phyloP scores from a whole-genome alignment of 208 protist species.

The Kentomonas sorsogonicus region DNA sequence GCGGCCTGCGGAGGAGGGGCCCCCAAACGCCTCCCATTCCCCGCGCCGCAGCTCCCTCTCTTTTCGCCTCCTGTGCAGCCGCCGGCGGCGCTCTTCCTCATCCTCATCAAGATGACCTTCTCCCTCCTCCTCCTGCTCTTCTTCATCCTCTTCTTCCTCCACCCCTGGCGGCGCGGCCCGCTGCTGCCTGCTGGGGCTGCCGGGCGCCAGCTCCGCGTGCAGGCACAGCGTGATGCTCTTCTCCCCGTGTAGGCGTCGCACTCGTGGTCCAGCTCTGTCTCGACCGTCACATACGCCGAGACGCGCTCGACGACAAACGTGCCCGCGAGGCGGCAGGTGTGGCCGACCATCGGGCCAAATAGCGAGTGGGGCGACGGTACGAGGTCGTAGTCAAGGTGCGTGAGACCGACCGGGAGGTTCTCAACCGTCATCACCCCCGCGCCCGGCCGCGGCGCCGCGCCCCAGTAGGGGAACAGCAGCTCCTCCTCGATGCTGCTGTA shows the following conservation, averaged over 20 bases:
- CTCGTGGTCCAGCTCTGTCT: conserved; percentile 75
- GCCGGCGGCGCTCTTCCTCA: too few species aligned
- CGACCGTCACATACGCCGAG: conserved; percentile 61
- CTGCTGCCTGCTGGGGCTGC: not conserved
- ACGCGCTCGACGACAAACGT: conserved; percentile 70
- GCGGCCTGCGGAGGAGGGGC: not conserved
- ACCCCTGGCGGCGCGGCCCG: not conserved
- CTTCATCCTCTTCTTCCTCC: too few species aligned
- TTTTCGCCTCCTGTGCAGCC: too few species aligned
- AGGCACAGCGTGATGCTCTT: conserved; percentile 72
- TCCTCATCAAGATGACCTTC: too few species aligned
- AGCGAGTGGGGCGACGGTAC: conserved; percentile 46
- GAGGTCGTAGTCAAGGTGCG: conserved; percentile 62
- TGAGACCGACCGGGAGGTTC: conserved; percentile 53
- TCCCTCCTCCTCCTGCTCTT: too few species aligned
- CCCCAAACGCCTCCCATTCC: too few species aligned
- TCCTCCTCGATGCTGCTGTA: conserved; percentile 6
- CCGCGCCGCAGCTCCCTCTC: too few species aligned
- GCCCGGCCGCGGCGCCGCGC: conserved; percentile 27
- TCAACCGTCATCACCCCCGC: conserved; percentile 35
- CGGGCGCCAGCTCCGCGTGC: conserved; percentile 28
- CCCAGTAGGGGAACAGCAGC: conserved; percentile 33
- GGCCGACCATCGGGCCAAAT: conserved; percentile 73
- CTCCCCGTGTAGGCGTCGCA: conserved; percentile 77
- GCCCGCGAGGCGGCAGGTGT: conserved; percentile 35